Evolutionary conservation across 2,329 filamentous ascomycete species (phyloP).

Genomic region (Talaromyces sp.): DNA sequence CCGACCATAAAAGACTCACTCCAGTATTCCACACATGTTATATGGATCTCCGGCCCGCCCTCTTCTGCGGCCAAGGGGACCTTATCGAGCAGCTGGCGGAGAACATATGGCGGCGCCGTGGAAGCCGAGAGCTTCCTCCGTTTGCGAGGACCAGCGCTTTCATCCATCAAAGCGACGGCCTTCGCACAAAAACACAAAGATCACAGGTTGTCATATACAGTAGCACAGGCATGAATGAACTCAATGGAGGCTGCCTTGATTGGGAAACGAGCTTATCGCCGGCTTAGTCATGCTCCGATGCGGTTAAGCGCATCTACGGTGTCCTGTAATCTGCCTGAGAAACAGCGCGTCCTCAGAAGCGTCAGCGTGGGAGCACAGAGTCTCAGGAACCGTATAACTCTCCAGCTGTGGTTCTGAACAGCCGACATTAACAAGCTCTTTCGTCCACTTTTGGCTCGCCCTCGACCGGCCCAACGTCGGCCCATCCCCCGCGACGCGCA

Average conservation of each 20-base stretch:
- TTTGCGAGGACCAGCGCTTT: slow-evolving; percentile 43
- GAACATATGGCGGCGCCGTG: slow-evolving; percentile 40
- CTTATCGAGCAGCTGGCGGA: slow-evolving; percentile 37
- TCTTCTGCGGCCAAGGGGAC: slow-evolving; percentile 39
- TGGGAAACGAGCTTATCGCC: slow-evolving; percentile 13
- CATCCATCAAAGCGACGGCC: slow-evolving; percentile 17
- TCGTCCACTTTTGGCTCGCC: not conserved
- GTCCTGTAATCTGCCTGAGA: not conserved
- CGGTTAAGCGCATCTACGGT: not conserved
- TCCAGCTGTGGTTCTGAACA: not conserved
- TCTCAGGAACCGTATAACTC: not conserved
- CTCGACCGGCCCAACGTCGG: slow-evolving; percentile 28
- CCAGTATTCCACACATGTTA: slow-evolving; percentile 61
- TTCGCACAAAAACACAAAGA: not conserved
- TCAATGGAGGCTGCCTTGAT: slow-evolving; percentile 5
- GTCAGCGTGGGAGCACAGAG: not conserved
- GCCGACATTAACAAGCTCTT: not conserved
- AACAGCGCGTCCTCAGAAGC: not conserved
- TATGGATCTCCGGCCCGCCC: slow-evolving; percentile 42
- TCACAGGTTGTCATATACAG: not conserved
- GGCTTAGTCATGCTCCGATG: slow-evolving; percentile 13
- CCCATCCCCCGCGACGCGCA: slow-evolving; percentile 24
- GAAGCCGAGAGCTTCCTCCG: slow-evolving; percentile 39
- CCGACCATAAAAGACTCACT: slow-evolving; percentile 38
- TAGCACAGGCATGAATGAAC: not conserved